Evolutionary conservation across 768 basidiomycete species (phyloP).

Genomic region (Mycena albidolilacea): DNA sequence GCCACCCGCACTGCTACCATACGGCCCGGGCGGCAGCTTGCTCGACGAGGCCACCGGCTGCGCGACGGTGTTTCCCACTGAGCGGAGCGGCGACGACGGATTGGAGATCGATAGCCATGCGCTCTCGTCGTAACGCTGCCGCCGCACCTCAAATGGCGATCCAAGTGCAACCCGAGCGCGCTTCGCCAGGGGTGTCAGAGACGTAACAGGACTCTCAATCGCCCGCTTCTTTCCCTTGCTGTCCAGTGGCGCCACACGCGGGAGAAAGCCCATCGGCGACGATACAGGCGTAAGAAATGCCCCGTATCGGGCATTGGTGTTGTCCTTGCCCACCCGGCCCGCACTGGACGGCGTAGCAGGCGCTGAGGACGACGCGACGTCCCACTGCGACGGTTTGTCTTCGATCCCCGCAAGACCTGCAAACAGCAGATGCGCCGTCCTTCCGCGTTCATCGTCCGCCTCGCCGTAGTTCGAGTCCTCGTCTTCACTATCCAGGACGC

Average conservation of each 20-base stretch:
- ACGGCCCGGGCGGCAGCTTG: constrained; percentile 1
- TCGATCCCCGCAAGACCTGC: constrained; percentile 55
- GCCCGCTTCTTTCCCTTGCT: constrained; percentile 27
- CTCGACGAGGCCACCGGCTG: constrained; percentile 23
- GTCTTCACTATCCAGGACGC: constrained; percentile 56
- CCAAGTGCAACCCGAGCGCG: not conserved
- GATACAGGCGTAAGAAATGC: constrained; percentile 33
- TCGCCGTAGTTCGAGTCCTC: constrained; percentile 56
- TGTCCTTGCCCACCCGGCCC: not conserved
- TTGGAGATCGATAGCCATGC: constrained; percentile 26
- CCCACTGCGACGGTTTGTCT: constrained; percentile 42
- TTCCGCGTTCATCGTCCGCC: constrained; percentile 64
- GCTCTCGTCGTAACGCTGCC: constrained; percentile 13
- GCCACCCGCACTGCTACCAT: not conserved
- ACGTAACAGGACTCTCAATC: constrained; percentile 5
- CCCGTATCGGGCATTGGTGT: constrained; percentile 6
- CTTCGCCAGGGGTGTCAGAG: not conserved
- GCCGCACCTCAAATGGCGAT: constrained; percentile 37
- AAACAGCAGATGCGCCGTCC: constrained; percentile 72
- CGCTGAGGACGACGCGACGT: constrained; percentile 45
- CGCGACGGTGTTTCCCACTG: constrained; percentile 22
- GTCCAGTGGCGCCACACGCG: not conserved
- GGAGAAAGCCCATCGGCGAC: constrained; percentile 13
- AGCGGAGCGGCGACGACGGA: constrained; percentile 25
- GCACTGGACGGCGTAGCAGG: constrained; percentile 17